These are phyloP conservation scores for Hippophae rhamnoides DNA, from an alignment of 306 rosid genomes.

Conservation along the genomic window DNA sequence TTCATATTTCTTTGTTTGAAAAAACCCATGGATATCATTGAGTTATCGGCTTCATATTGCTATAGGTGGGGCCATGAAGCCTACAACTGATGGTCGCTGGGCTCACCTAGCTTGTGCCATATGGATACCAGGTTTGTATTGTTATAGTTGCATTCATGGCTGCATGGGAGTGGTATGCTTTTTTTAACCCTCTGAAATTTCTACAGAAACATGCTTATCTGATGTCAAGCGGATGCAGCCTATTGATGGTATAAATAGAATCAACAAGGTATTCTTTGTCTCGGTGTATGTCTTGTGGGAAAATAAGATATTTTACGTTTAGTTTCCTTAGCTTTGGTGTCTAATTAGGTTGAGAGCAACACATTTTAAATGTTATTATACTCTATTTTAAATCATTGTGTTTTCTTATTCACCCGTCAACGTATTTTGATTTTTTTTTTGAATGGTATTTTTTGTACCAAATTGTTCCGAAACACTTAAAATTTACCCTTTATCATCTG, in stretches of 20 bases:
- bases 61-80: slow-evolving; percentile 99
- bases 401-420: too few relatives aligned
- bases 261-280: slow-evolving; percentile 50
- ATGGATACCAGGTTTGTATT: slow-evolving; percentile 94
- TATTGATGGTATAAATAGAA: slow-evolving; percentile 84
- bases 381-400: too few relatives aligned
- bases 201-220: slow-evolving; percentile 91
- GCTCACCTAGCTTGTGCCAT: slow-evolving; percentile 99
- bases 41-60: slow-evolving; percentile 21
- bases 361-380: too few relatives aligned
- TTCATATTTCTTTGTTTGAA: slow-evolving; percentile 13
- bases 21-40: slow-evolving; percentile 13
- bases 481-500: too few relatives aligned
- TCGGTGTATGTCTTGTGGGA: too few relatives aligned
- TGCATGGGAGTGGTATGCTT: slow-evolving; percentile 5
- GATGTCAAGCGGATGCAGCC: slow-evolving; percentile 98
- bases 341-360: too few relatives aligned
- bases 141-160: slow-evolving; percentile 14
- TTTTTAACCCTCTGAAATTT: slow-evolving; percentile 23
- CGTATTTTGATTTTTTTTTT: too few relatives aligned
- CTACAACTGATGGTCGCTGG: slow-evolving; percentile 97
- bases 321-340: too few relatives aligned
- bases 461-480: too few relatives aligned
- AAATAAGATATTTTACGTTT: too few relatives aligned
- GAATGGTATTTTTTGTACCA: too few relatives aligned